Conservation (phyloP, 1,284 basidiomycete genomes). For the Fomitopsis palustris region DNA sequence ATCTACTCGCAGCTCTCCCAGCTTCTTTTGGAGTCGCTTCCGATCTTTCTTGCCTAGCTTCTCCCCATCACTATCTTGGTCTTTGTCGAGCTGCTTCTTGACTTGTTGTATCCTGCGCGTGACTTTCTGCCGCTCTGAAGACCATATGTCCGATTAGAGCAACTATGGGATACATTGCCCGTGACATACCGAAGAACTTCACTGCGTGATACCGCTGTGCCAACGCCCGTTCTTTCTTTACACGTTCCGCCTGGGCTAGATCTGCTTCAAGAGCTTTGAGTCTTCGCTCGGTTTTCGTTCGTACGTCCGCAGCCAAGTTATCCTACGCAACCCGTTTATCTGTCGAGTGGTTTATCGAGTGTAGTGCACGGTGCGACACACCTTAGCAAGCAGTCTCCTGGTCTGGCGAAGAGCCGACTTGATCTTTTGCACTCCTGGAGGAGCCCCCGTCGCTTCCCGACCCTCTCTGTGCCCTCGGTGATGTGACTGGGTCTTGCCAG, state of each 20-base stretch:
- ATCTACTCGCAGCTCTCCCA: constrained; percentile 68
- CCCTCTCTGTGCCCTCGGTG: background rate
- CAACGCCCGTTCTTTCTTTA: constrained; percentile 66
- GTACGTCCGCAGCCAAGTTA: constrained; percentile 72
- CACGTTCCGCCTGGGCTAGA: constrained; percentile 55
- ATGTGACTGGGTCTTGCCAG: background rate
- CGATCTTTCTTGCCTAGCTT: constrained; percentile 31
- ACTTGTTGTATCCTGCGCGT: constrained; percentile 65
- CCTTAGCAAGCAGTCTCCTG: constrained; percentile 74
- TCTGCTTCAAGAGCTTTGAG: constrained; percentile 74
- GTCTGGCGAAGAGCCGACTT: constrained; percentile 81
- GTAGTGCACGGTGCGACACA: constrained; percentile 25
- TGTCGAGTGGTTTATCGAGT: background rate
- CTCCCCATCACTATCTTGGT: constrained; percentile 10
- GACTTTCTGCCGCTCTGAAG: constrained; percentile 77
- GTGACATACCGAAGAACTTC: constrained; percentile 79
- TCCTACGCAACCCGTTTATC: constrained; percentile 42
- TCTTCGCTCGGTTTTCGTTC: constrained; percentile 74
- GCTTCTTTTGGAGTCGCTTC: constrained; percentile 42
- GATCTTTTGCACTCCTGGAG: constrained; percentile 72
- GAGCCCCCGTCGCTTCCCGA: background rate
- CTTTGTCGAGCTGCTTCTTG: constrained; percentile 45
- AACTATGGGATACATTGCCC: background rate
- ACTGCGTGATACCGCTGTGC: constrained; percentile 80
- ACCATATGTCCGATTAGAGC: background rate